These are phyloP conservation scores for Mycosphaerelloides madeirae DNA, from an alignment of 2,329 filamentous ascomycete genomes.

Conservation along the genomic window DNA sequence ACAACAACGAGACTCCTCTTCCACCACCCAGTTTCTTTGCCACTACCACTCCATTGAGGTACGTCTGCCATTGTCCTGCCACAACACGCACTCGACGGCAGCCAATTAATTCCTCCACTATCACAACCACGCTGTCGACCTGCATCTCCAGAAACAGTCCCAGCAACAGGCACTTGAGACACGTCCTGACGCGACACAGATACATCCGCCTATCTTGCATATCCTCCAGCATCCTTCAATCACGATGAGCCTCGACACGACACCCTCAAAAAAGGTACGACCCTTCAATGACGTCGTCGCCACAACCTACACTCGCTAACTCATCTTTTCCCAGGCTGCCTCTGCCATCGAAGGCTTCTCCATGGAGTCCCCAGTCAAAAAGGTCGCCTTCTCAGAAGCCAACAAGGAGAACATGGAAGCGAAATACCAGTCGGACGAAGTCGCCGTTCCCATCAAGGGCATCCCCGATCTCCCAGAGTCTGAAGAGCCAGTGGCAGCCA, in stretches of 20 bases:
- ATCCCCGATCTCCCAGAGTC: conserved; percentile 43
- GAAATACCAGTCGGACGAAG: conserved; percentile 45
- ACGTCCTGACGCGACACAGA: no score
- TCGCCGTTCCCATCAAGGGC: conserved; percentile 53
- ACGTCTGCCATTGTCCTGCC: no score
- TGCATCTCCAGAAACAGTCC: no score
- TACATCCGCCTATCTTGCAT: no score
- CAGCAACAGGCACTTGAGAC: no score
- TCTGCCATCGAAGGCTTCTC: conserved; percentile 82
- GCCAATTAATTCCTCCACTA: no score
- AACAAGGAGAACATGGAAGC: conserved; percentile 76
- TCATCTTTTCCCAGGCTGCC: conserved; percentile 59
- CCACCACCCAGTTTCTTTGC: no score
- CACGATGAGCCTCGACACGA: conserved; percentile 60
- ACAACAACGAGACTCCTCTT: no score
- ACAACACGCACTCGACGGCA: no score
- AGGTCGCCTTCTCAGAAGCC: conserved; percentile 61
- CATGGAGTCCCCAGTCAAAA: conserved; percentile 90
- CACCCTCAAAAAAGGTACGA: conserved; percentile 67
- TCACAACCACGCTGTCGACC: no score
- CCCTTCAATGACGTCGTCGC: conserved; percentile 36
- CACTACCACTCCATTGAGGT: no score
- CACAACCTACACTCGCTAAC: conserved; percentile 38
- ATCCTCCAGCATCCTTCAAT: no score
- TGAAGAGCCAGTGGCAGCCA: conserved; percentile 27